Conservation (phyloP, 2,329 filamentous ascomycete genomes). For the Monascus ruber region DNA sequence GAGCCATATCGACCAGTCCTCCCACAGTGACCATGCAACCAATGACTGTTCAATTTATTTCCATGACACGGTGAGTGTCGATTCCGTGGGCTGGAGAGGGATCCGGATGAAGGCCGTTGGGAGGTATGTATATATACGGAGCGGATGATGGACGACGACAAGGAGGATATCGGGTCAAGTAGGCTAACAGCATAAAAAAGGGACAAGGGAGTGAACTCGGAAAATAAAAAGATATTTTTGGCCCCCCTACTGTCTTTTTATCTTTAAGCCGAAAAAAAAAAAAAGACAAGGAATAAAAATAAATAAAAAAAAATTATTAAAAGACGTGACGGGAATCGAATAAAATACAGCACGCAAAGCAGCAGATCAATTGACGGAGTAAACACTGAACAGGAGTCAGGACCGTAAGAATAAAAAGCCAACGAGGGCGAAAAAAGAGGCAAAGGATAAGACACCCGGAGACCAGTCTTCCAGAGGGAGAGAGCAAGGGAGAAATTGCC, state of each 20-base stretch:
- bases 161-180: slow-evolving; percentile 1
- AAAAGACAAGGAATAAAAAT: slow-evolving; percentile 1
- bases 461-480: too few relatives aligned
- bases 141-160: not conserved
- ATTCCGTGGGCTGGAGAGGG: not conserved
- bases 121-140: not conserved
- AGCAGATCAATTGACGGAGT: slow-evolving; percentile 4
- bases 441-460: too few relatives aligned
- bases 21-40: slow-evolving; percentile 3
- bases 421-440: too few relatives aligned
- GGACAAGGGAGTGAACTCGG: not conserved
- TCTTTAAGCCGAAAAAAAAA: not conserved
- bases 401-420: not conserved
- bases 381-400: not conserved
- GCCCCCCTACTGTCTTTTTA: too few relatives aligned
- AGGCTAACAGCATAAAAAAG: slow-evolving; percentile 1
- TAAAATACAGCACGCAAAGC: slow-evolving; percentile 3
- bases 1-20: slow-evolving; percentile 19
- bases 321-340: slow-evolving; percentile 3
- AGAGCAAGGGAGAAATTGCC: too few relatives aligned
- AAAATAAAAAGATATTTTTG: too few relatives aligned
- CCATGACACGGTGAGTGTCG: slow-evolving; percentile 18
- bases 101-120: not conserved
- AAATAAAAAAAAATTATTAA: slow-evolving; percentile 3
- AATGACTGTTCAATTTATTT: slow-evolving; percentile 17